These are phyloP conservation scores for Thuja plicata DNA, from an alignment of 83 land plant species.

Conservation along the genomic window DNA sequence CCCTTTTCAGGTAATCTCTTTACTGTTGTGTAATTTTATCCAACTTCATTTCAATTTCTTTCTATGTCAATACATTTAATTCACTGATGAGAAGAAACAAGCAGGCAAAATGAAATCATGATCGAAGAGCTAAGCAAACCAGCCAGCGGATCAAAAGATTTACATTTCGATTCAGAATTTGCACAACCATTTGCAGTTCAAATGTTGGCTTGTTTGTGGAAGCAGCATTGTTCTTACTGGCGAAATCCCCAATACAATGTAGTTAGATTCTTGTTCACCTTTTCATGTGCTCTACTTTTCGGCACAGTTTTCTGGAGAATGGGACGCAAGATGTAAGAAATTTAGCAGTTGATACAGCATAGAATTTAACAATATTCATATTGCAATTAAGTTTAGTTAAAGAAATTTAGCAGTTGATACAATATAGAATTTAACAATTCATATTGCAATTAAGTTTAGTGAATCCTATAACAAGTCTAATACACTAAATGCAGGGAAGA, in stretches of 20 bases:
- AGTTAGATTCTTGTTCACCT: slow-evolving; percentile 28
- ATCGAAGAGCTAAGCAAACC: slow-evolving; percentile 37
- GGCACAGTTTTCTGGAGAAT: slow-evolving; percentile 32
- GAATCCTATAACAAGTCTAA: too few relatives aligned
- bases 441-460: too few relatives aligned
- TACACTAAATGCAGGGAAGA: background rate
- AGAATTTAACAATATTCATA: too few relatives aligned
- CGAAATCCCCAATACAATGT: slow-evolving; percentile 48
- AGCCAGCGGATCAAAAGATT: slow-evolving; percentile 21
- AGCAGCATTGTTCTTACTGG: slow-evolving; percentile 59
- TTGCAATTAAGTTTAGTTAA: too few relatives aligned
- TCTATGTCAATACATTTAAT: too few relatives aligned
- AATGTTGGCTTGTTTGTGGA: slow-evolving; percentile 43
- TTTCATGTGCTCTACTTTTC: slow-evolving; percentile 19
- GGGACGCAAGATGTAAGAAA: slow-evolving; percentile 6
- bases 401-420: too few relatives aligned
- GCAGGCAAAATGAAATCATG: slow-evolving; percentile 34
- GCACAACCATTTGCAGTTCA: slow-evolving; percentile 28
- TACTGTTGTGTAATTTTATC: too few relatives aligned
- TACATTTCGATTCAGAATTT: slow-evolving; percentile 35
- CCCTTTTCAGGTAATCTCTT: background rate
- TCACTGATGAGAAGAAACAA: too few relatives aligned
- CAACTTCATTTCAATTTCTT: too few relatives aligned
- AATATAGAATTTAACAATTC: too few relatives aligned
- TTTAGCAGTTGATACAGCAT: too few relatives aligned